Evolutionary conservation across 1,284 basidiomycete species (phyloP).

Genomic region (Phellinidium pouzarii): DNA sequence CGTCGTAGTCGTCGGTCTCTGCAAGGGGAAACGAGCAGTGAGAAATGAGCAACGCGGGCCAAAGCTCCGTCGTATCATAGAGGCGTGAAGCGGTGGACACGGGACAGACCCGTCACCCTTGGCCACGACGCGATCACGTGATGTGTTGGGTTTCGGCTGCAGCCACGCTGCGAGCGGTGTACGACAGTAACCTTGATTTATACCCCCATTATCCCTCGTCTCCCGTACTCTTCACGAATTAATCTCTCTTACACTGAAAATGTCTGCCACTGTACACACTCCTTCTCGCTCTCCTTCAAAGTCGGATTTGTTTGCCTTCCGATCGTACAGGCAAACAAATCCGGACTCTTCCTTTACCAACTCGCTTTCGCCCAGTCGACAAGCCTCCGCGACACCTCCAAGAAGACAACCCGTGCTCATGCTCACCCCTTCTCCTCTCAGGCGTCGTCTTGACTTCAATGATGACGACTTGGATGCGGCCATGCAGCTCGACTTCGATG

Average conservation of each 20-base stretch:
- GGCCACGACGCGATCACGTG: slow-evolving; percentile 12
- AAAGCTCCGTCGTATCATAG: no score
- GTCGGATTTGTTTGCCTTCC: slow-evolving; percentile 12
- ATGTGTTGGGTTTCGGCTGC: not conserved
- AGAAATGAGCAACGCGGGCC: no score
- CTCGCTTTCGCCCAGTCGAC: slow-evolving; percentile 10
- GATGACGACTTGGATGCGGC: slow-evolving; percentile 14
- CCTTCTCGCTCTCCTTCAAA: slow-evolving; percentile 13
- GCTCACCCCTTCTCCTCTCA: slow-evolving; percentile 17
- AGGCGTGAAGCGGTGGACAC: no score
- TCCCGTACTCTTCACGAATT: not conserved
- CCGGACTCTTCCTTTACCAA: slow-evolving; percentile 11
- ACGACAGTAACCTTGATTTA: not conserved
- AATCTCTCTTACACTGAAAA: slow-evolving; percentile 3
- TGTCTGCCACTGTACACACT: slow-evolving; percentile 18
- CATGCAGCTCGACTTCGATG: slow-evolving; percentile 19
- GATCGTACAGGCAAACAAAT: slow-evolving; percentile 5
- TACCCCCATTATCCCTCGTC: slow-evolving; percentile 2
- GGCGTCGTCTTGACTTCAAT: slow-evolving; percentile 6
- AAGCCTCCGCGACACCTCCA: slow-evolving; percentile 15
- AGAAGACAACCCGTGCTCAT: slow-evolving; percentile 14
- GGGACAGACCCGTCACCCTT: no score
- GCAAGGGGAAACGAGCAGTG: no score
- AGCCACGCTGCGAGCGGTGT: slow-evolving; percentile 1
- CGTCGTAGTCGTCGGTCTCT: no score